Evolutionary conservation across 169 alveolate genomes (phyloP).

Genomic region (Plasmodium knowlesi): DNA sequence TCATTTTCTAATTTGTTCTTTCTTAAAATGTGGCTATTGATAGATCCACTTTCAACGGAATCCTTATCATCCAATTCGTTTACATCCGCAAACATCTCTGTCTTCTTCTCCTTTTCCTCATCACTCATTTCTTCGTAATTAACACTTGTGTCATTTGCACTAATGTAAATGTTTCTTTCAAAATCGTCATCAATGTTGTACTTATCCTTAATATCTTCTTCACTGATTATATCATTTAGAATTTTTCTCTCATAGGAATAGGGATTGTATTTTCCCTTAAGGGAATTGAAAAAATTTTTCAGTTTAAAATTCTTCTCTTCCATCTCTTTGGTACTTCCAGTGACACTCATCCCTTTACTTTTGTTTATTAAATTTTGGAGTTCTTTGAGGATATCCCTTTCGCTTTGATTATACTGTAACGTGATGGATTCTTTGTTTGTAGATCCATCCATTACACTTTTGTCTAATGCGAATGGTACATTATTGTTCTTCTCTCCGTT

Average conservation of each 20-base stretch:
- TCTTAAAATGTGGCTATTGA: conserved; percentile 31
- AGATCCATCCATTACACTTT: conserved; percentile 22
- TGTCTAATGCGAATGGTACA: conserved; percentile 43
- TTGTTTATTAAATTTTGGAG: conserved; percentile 39
- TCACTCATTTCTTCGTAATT: conserved; percentile 29
- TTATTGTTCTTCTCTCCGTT: neutral
- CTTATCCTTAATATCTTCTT: conserved; percentile 43
- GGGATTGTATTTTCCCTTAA: conserved; percentile 43
- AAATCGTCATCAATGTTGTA: conserved; percentile 56
- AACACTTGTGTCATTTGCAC: neutral
- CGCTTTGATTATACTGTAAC: conserved; percentile 6
- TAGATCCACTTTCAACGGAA: conserved; percentile 39
- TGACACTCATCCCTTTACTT: neutral
- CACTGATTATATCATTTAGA: conserved; percentile 36
- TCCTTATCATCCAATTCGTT: conserved; percentile 59
- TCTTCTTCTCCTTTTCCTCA: conserved; percentile 61
- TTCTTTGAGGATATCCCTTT: conserved; percentile 11
- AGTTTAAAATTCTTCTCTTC: conserved; percentile 37
- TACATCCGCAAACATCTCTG: conserved; percentile 60
- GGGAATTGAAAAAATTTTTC: neutral
- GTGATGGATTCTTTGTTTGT: neutral
- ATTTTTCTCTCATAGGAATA: conserved; percentile 59
- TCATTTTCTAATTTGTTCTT: conserved; percentile 32
- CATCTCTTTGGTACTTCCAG: neutral
- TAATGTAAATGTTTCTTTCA: conserved; percentile 11